phyloP scores from a whole-genome alignment of 2,329 filamentous ascomycete genomes.

The Emergomyces pasteurianus region DNA sequence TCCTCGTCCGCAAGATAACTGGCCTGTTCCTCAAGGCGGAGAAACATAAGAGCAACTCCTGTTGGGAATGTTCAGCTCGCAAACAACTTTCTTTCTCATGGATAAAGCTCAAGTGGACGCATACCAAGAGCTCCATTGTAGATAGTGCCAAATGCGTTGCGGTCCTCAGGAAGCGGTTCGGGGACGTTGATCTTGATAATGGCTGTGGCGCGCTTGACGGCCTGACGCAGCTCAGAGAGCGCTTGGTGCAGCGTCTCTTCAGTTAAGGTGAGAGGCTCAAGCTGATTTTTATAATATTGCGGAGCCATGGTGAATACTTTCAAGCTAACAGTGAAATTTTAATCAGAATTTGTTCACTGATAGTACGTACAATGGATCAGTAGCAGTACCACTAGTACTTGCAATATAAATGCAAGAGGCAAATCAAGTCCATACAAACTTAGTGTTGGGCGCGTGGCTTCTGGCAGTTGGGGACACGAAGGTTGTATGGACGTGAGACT shows the following conservation, averaged over 20 bases:
- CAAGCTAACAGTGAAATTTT: neutral
- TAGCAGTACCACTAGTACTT: too few relatives aligned
- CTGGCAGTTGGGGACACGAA: too few relatives aligned
- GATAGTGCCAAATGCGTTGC: slow-evolving; percentile 16
- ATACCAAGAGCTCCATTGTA: slow-evolving; percentile 24
- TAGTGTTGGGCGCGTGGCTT: too few relatives aligned
- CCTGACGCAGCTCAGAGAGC: slow-evolving; percentile 19
- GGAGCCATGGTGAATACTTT: slow-evolving; percentile 2
- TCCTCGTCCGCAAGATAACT: slow-evolving; percentile 13
- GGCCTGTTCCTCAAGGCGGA: slow-evolving; percentile 27
- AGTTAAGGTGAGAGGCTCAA: slow-evolving; percentile 14
- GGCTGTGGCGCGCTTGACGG: slow-evolving; percentile 18
- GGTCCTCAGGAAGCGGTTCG: slow-evolving; percentile 15
- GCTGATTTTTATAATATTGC: slow-evolving; percentile 19
- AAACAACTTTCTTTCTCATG: neutral
- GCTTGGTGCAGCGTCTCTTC: slow-evolving; percentile 10
- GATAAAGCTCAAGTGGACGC: neutral
- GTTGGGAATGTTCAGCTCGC: neutral
- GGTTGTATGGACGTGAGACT: too few relatives aligned
- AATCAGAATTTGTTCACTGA: neutral
- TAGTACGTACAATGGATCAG: too few relatives aligned
- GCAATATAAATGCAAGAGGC: too few relatives aligned
- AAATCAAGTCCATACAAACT: too few relatives aligned
- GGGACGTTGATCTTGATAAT: slow-evolving; percentile 16
- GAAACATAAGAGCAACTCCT: slow-evolving; percentile 27